These are phyloP conservation scores for Acer campestre DNA, from an alignment of 345 rosid species.

Conservation along the genomic window DNA sequence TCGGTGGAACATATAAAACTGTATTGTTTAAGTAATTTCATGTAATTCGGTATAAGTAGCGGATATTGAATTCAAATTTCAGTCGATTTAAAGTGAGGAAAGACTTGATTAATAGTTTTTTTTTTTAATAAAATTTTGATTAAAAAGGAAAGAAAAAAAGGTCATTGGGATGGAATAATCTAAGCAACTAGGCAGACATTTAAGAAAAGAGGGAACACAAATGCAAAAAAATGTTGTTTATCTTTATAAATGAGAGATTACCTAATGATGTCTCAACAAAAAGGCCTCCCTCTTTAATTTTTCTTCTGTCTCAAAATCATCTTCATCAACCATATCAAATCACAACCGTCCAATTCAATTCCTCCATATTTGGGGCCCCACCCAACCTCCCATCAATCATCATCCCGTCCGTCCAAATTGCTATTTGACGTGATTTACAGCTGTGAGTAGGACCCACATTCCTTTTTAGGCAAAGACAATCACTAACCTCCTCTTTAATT, in stretches of 20 bases:
- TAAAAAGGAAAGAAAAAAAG: too few species aligned
- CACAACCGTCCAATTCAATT: slow-evolving; percentile 6
- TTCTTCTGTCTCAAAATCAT: slow-evolving; percentile 16
- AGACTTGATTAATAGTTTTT: too few species aligned
- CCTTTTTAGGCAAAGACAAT: slow-evolving; percentile 41
- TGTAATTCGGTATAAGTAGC: too few species aligned
- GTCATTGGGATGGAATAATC: not conserved
- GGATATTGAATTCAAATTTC: too few species aligned
- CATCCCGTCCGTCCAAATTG: slow-evolving; percentile 6
- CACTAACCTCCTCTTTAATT: slow-evolving; percentile 17
- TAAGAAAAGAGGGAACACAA: not conserved
- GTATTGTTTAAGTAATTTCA: too few species aligned
- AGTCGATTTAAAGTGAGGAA: too few species aligned
- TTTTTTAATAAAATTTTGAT: too few species aligned
- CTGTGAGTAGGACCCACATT: slow-evolving; percentile 31
- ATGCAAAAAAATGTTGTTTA: not conserved
- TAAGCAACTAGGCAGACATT: not conserved
- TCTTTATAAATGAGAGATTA: slow-evolving; percentile 16
- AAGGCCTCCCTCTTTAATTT: slow-evolving; percentile 12
- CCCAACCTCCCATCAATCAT: not conserved
- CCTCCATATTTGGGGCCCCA: not conserved
- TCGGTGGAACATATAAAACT: too few species aligned
- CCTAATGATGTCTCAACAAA: slow-evolving; percentile 28
- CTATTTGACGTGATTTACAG: slow-evolving; percentile 24
- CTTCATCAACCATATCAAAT: slow-evolving; percentile 14